Evolutionary conservation across 306 rosid species (phyloP), one percentile per base, ranked within the genome.

Genomic region (Cucurbita maxima): DNA sequence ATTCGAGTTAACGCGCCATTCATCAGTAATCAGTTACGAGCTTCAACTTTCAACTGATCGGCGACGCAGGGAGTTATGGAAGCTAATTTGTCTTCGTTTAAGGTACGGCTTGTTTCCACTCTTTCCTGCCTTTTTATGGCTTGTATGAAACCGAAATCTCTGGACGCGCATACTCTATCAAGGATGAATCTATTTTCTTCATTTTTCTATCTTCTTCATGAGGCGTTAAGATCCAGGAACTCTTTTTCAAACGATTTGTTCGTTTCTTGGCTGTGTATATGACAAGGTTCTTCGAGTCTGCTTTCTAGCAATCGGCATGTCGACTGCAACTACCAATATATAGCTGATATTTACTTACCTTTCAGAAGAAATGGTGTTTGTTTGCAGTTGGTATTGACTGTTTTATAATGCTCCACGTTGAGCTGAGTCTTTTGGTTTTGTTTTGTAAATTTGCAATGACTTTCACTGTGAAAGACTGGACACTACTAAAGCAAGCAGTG

Each of bases 81-180:
- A 30, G 55, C 74, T 48, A 70, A 30, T 70, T 70, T 58, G 25
- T 50, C 58, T 50, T 8, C 74, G 74, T 70, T 50, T 34, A 70
- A 70, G 74, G 74, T 70, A 50, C 43, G 20, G 7, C 5, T 7
- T 11, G 73, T 89, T 91, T 45, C 51, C 14, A 45, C 14, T 45
- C 51, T 45, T 45, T 45, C 51, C 51, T 45, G 51, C 10, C 54
- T 20, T 68, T 68, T 47, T 12, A 19, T 19, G 54, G 34, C 34
- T 66, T 10, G 8, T 12, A 66, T 66, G 18, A 66, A 19, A 19
- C 54, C 53, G 54, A 66, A 43, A 66, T 66, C 54, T 8, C 47
- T 10, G 16, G 51, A 4, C 5, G 71, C 34, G 34, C 13, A 10
- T 38, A 11, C 6, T 44, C 54, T 44, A 14, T 66, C 34, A 11